These are phyloP conservation scores for Cladosporium sp. DNA, from an alignment of 2,329 filamentous ascomycete species.

Conservation along the genomic window DNA sequence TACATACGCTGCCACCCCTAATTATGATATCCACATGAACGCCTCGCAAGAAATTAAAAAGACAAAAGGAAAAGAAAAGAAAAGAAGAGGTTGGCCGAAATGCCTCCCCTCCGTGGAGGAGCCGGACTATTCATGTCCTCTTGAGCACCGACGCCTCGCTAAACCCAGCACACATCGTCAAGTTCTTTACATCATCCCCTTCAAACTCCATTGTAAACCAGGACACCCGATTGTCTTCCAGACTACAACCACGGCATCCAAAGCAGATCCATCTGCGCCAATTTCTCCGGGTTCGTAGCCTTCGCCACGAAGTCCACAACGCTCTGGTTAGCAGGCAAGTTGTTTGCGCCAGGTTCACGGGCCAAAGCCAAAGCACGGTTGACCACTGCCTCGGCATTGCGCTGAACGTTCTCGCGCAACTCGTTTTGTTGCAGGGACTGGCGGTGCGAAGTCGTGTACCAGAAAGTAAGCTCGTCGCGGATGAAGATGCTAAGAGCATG, in stretches of 20 bases:
- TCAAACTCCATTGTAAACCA: not conserved
- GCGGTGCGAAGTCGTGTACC: slow-evolving; percentile 80
- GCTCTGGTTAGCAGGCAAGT: slow-evolving; percentile 91
- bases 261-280: slow-evolving; percentile 82
- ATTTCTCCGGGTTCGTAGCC: slow-evolving; percentile 84
- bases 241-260: slow-evolving; percentile 91
- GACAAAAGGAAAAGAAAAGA: not conserved
- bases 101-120: too few relatives aligned
- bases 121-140: too few relatives aligned
- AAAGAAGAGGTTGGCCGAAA: not conserved
- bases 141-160: slow-evolving; percentile 1
- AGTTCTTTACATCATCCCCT: not conserved
- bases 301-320: slow-evolving; percentile 91
- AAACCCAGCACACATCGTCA: not conserved
- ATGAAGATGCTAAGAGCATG: slow-evolving; percentile 93
- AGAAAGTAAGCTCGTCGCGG: slow-evolving; percentile 95
- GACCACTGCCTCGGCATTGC: slow-evolving; percentile 86
- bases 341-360: slow-evolving; percentile 53
- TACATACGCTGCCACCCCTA: slow-evolving; percentile 3
- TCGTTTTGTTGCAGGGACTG: slow-evolving; percentile 60
- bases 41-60: not conserved
- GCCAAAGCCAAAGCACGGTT: slow-evolving; percentile 85
- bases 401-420: slow-evolving; percentile 73
- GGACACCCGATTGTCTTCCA: not conserved
- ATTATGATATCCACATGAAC: not conserved